Evolutionary conservation across 306 rosid species (phyloP).

Genomic region (Prunus campanulata): DNA sequence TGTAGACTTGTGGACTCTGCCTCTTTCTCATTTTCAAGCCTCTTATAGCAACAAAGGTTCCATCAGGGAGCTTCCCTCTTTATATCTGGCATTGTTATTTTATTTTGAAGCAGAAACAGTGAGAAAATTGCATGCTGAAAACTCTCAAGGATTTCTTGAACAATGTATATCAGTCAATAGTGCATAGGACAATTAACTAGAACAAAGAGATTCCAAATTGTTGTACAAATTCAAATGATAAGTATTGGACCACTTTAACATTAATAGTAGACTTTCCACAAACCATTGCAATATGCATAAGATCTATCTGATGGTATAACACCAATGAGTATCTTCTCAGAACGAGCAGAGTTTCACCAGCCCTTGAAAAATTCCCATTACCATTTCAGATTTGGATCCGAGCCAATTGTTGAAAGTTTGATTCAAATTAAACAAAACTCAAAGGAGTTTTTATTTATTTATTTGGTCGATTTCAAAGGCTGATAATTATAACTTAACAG

Average conservation of each 20-base stretch:
- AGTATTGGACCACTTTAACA: not conserved
- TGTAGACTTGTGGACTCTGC: constrained; percentile 56
- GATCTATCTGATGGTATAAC: not conserved
- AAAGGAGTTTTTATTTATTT: too few species aligned
- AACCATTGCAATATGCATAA: not conserved
- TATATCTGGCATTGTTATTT: constrained; percentile 47
- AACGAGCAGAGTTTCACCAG: too few species aligned
- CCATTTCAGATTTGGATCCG: too few species aligned
- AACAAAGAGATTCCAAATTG: not conserved
- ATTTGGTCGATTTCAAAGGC: too few species aligned
- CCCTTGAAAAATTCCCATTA: too few species aligned
- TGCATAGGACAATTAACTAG: not conserved
- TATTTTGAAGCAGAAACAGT: not conserved
- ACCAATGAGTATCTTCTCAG: not conserved
- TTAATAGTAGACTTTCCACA: not conserved
- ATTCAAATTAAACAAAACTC: too few species aligned
- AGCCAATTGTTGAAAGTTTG: too few species aligned
- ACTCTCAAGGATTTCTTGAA: not conserved
- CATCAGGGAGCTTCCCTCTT: constrained; percentile 76
- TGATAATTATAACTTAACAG: too few species aligned
- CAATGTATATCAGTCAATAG: not conserved
- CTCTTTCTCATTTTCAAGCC: constrained; percentile 64
- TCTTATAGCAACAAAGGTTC: constrained; percentile 61
- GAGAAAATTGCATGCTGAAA: not conserved
- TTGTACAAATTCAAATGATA: not conserved